These are phyloP conservation scores for Sophora flavescens DNA, from an alignment of 306 rosid genomes.

Conservation along the genomic window DNA sequence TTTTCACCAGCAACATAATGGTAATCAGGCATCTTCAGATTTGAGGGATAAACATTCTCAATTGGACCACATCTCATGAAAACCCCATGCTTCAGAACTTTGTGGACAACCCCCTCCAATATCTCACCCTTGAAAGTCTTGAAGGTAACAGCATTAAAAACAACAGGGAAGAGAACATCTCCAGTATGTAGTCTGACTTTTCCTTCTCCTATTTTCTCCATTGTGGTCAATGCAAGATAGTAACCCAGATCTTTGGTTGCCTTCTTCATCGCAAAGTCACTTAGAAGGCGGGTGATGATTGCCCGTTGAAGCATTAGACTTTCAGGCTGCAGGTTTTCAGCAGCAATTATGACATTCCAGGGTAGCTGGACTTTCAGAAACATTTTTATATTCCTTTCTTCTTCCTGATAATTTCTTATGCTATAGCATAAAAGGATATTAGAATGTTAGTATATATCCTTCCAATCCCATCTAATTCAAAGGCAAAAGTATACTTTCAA, in stretches of 20 bases:
- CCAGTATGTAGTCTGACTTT: slow-evolving; percentile 79
- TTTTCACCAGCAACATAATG: slow-evolving; percentile 72
- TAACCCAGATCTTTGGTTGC: slow-evolving; percentile 84
- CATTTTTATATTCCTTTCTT: slow-evolving; percentile 46
- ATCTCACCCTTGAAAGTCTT: slow-evolving; percentile 85
- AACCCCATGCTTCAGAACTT: slow-evolving; percentile 88
- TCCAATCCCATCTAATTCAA: slow-evolving; percentile 21
- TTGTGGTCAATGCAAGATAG: slow-evolving; percentile 72
- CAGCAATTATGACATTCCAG: slow-evolving; percentile 80
- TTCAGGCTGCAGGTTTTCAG: slow-evolving; percentile 68
- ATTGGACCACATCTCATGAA: slow-evolving; percentile 85
- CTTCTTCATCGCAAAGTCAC: slow-evolving; percentile 70
- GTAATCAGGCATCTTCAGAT: slow-evolving; percentile 82
- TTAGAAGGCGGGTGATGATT: slow-evolving; percentile 64
- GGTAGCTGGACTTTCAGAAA: slow-evolving; percentile 78
- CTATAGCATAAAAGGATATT: slow-evolving; percentile 40
- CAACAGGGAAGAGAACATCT: slow-evolving; percentile 84
- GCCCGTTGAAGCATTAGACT: slow-evolving; percentile 78
- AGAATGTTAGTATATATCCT: slow-evolving; percentile 10
- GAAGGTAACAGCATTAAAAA: slow-evolving; percentile 74
- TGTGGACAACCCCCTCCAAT: slow-evolving; percentile 77
- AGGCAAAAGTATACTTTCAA: slow-evolving; percentile 13
- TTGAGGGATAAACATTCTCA: slow-evolving; percentile 72
- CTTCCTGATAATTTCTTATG: slow-evolving; percentile 42
- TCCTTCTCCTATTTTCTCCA: slow-evolving; percentile 84